These are phyloP conservation scores for Annona squamosa DNA, from an alignment of 164 flowering plant genomes.

Conservation along the genomic window DNA sequence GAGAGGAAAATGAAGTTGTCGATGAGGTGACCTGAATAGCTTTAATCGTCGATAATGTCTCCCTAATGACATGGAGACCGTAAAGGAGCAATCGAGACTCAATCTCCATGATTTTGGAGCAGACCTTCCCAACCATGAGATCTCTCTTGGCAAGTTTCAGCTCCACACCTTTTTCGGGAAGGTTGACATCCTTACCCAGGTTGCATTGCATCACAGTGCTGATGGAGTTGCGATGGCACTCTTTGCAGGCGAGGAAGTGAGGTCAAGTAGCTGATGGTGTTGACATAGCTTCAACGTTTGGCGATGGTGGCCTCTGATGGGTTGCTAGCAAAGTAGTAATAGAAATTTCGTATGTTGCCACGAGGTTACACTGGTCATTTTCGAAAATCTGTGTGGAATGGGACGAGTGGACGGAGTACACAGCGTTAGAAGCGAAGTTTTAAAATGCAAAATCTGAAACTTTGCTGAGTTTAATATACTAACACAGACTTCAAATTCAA, in stretches of 20 bases:
- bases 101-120: conserved; percentile 97
- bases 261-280: conserved; percentile 95
- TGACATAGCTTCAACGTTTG: conserved; percentile 95
- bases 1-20: conserved; percentile 73
- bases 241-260: conserved; percentile 99
- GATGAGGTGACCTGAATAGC: conserved; percentile 47
- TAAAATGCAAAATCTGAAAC: no score
- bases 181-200: conserved; percentile 94
- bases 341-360: conserved; percentile 97
- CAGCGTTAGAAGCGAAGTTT: no score
- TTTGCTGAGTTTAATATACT: no score
- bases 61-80: conserved; percentile 96
- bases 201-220: conserved; percentile 96
- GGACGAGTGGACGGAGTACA: no score
- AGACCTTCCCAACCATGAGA: conserved; percentile 86
- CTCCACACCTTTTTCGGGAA: conserved; percentile 86
- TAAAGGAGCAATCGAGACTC: conserved; percentile 92
- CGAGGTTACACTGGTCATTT: conserved; percentile 71
- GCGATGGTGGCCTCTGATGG: conserved; percentile 98
- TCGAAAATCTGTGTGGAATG: no score
- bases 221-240: conserved; percentile 89
- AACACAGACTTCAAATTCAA: no score
- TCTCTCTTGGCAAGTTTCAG: conserved; percentile 67
- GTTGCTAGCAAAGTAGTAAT: conserved; percentile 94
- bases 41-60: conserved; percentile 96